phyloP scores from a whole-genome alignment of 2,329 filamentous ascomycete genomes.

The Madurella fahalii region DNA sequence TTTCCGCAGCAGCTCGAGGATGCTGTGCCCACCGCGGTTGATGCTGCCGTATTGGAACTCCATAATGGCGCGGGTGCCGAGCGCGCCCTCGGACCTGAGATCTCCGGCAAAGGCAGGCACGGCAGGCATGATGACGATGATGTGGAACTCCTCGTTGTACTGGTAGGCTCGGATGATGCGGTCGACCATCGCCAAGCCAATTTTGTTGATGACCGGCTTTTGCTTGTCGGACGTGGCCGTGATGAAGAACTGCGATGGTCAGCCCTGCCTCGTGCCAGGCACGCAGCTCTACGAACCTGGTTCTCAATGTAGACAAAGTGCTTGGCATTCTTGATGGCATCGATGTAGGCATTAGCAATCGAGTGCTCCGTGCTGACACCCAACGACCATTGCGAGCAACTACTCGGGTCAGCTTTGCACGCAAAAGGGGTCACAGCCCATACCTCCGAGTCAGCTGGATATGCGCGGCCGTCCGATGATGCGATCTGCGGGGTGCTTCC shows the following conservation, averaged over 20 bases:
- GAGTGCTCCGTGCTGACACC: conserved; percentile 62
- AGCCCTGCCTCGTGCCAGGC: not conserved
- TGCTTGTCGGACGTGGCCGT: conserved; percentile 70
- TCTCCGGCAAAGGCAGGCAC: conserved; percentile 82
- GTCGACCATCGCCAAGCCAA: conserved; percentile 74
- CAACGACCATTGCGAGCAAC: conserved; percentile 49
- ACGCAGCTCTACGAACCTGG: conserved; percentile 40
- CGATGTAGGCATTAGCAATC: conserved; percentile 79
- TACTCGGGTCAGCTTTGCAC: conserved; percentile 23
- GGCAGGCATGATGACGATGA: conserved; percentile 74
- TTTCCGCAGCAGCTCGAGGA: conserved; percentile 65
- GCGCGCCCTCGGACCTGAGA: conserved; percentile 64
- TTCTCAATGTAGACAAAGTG: conserved; percentile 81
- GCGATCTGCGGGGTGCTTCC: conserved; percentile 13
- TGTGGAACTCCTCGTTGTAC: conserved; percentile 63
- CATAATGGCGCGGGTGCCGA: conserved; percentile 82
- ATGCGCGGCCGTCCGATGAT: conserved; percentile 29
- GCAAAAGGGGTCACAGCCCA: not conserved
- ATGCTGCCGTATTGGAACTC: conserved; percentile 82
- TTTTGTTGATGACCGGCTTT: conserved; percentile 69
- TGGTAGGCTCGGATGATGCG: conserved; percentile 68
- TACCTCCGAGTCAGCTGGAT: conserved; percentile 53
- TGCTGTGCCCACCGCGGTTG: conserved; percentile 70
- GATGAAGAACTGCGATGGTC: conserved; percentile 67
- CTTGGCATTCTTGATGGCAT: conserved; percentile 62